Evolutionary conservation across 116 monocot species (phyloP).

Genomic region (Dioscorea cayenensis): DNA sequence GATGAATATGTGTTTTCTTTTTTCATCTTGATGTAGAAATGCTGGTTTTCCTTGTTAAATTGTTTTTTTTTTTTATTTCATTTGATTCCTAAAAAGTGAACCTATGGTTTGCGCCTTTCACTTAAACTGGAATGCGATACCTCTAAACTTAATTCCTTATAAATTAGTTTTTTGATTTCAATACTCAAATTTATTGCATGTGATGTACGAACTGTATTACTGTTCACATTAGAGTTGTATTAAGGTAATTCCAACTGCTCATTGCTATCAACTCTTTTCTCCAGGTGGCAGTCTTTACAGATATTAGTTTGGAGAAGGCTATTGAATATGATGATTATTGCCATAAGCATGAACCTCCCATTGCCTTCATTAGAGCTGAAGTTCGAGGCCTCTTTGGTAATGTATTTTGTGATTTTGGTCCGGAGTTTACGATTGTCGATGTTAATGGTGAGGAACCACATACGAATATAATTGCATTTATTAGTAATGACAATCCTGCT

Average conservation of each 20-base stretch:
- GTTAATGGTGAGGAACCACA: constrained; percentile 13
- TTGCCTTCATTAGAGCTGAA: constrained; percentile 13
- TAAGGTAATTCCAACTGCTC: neutral
- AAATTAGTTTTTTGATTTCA: no score
- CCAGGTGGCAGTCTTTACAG: constrained; percentile 10
- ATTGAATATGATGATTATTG: constrained; percentile 14
- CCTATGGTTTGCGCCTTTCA: no score
- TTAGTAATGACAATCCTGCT: constrained; percentile 18
- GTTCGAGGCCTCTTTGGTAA: constrained; percentile 11
- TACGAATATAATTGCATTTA: constrained; percentile 9
- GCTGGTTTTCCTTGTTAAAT: no score
- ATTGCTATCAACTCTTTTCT: neutral
- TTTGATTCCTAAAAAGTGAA: no score
- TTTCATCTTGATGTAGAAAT: no score
- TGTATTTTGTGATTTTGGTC: constrained; percentile 17
- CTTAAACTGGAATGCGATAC: no score
- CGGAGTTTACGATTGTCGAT: constrained; percentile 7
- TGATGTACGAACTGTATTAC: neutral
- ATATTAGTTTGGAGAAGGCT: constrained; percentile 11
- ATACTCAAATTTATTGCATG: no score
- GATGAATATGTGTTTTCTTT: no score
- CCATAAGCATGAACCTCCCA: constrained; percentile 13
- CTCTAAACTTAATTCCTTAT: no score
- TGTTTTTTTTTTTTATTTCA: no score
- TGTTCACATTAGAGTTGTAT: neutral